phyloP scores from a whole-genome alignment of 495 filamentous ascomycete species.

The Penicillium samsonianum region DNA sequence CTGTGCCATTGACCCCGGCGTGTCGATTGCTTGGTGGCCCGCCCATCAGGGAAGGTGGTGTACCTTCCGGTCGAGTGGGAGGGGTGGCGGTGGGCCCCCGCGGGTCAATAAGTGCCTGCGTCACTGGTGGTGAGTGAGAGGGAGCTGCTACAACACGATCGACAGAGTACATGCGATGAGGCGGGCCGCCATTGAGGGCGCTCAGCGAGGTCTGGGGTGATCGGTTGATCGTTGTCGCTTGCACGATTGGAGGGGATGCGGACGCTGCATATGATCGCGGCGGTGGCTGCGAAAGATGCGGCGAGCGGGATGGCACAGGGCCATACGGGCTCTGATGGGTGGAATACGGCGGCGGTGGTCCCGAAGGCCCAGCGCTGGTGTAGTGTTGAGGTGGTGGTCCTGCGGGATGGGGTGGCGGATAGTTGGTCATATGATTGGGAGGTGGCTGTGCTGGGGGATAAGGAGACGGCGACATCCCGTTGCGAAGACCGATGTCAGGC shows the following conservation, averaged over 20 bases:
- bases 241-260: slow-evolving; percentile 46
- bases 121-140: slow-evolving; percentile 41
- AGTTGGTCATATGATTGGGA: slow-evolving; percentile 35
- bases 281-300: slow-evolving; percentile 40
- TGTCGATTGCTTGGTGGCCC: slow-evolving; percentile 33
- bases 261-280: slow-evolving; percentile 48
- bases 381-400: slow-evolving; percentile 38
- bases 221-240: slow-evolving; percentile 44
- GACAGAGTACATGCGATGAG: slow-evolving; percentile 37
- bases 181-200: slow-evolving; percentile 42
- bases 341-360: slow-evolving; percentile 42
- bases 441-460: slow-evolving; percentile 33
- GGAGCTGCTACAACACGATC: slow-evolving; percentile 40
- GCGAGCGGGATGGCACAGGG: slow-evolving; percentile 40
- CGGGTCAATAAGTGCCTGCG: slow-evolving; percentile 38
- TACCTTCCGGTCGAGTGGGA: slow-evolving; percentile 39
- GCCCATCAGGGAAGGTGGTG: slow-evolving; percentile 27
- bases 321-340: slow-evolving; percentile 48
- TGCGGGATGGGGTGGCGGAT: slow-evolving; percentile 35
- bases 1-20: slow-evolving; percentile 38
- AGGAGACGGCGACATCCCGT: slow-evolving; percentile 37
- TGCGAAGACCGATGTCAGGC: slow-evolving; percentile 33
- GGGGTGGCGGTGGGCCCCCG: slow-evolving; percentile 38
- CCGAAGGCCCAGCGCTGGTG: slow-evolving; percentile 34
- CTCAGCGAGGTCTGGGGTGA: slow-evolving; percentile 45